These are phyloP conservation scores for Boletales sp. DNA, from an alignment of 768 basidiomycete genomes.

Conservation along the genomic window DNA sequence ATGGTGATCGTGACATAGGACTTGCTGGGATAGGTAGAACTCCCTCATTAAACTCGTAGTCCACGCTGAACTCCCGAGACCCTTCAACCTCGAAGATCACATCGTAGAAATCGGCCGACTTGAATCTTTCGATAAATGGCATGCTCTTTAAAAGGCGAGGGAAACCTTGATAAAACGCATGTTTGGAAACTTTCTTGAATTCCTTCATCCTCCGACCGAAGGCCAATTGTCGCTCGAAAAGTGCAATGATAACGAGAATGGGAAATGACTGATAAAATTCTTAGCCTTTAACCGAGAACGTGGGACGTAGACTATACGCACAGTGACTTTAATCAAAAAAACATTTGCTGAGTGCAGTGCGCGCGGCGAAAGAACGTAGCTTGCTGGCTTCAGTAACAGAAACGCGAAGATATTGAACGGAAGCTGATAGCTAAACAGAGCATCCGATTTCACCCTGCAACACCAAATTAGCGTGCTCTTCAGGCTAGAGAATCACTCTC, in stretches of 20 bases:
- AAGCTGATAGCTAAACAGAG: slow-evolving; percentile 87
- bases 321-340: slow-evolving; percentile 79
- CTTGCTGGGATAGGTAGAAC: slow-evolving; percentile 9
- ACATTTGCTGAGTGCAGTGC: slow-evolving; percentile 82
- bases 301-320: slow-evolving; percentile 26
- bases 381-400: slow-evolving; percentile 72
- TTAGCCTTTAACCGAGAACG: neutral
- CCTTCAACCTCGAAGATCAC: slow-evolving; percentile 76
- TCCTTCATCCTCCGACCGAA: slow-evolving; percentile 49
- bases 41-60: slow-evolving; percentile 40
- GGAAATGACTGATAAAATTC: slow-evolving; percentile 57
- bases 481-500: neutral
- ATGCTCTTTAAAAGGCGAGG: slow-evolving; percentile 71
- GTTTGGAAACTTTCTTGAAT: slow-evolving; percentile 48
- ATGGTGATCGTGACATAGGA: slow-evolving; percentile 9
- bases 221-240: slow-evolving; percentile 74
- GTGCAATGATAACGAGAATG: slow-evolving; percentile 65
- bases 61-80: slow-evolving; percentile 44
- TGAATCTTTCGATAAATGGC: slow-evolving; percentile 71
- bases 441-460: slow-evolving; percentile 79
- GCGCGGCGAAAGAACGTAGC: slow-evolving; percentile 70
- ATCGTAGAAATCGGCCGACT: slow-evolving; percentile 64
- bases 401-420: slow-evolving; percentile 87
- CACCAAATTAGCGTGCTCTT: slow-evolving; percentile 3
- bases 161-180: slow-evolving; percentile 58